Percentiles rank a stretch among this genome's conserved stretches.
Conservation (phyloP, 2,329 filamentous ascomycete genomes). For the Dactylellina sp. region DNA sequence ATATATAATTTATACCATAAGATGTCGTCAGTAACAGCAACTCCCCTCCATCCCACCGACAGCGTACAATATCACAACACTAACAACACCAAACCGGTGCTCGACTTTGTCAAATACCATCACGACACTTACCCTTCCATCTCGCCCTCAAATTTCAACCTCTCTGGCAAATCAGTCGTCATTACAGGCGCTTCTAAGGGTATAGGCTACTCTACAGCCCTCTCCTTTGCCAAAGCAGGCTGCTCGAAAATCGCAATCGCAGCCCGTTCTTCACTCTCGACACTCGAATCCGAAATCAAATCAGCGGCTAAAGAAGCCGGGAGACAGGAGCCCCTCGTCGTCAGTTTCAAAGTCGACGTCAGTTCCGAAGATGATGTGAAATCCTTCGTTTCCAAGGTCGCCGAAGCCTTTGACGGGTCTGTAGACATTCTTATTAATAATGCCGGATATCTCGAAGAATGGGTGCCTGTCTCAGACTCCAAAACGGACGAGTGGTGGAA, state of each 20-base stretch:
- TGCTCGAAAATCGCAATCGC: constrained; percentile 68
- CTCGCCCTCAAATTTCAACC: constrained; percentile 1
- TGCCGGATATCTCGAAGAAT: constrained; percentile 65
- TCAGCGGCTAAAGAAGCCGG: constrained; percentile 62
- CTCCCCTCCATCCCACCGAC: background rate
- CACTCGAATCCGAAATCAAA: constrained; percentile 63
- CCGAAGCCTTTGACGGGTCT: constrained; percentile 61
- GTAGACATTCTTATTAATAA: constrained; percentile 66
- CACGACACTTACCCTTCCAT: constrained; percentile 35
- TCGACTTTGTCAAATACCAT: constrained; percentile 20
- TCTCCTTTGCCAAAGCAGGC: constrained; percentile 70
- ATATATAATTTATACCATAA: background rate
- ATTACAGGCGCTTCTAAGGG: constrained; percentile 71
- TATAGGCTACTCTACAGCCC: constrained; percentile 69
- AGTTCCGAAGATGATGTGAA: constrained; percentile 62
- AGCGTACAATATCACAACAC: constrained; percentile 3
- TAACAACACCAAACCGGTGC: constrained; percentile 16
- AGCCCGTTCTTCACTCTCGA: constrained; percentile 67
- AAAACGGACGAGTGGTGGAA: constrained; percentile 63
- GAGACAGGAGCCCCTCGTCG: constrained; percentile 60
- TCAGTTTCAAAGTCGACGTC: constrained; percentile 62
- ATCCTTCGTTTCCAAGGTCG: constrained; percentile 60
- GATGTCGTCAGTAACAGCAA: background rate
- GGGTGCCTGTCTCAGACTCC: constrained; percentile 59
- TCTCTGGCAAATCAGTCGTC: constrained; percentile 61